phyloP scores from a whole-genome alignment of 176 grass and related monocot species.

The Raddia distichophylla region DNA sequence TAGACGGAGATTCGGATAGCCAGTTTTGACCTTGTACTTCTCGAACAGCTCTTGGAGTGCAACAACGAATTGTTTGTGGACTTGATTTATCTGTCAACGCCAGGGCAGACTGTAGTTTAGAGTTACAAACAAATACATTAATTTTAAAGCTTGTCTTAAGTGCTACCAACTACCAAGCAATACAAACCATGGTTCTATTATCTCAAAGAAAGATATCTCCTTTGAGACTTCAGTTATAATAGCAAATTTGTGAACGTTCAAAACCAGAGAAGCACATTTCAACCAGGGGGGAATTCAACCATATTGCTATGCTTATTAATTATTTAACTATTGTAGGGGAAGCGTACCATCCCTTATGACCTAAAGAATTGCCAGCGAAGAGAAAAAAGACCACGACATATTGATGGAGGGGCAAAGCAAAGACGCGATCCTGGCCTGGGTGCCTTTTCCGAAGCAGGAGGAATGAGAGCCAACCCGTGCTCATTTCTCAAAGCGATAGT shows the following conservation, averaged over 20 bases:
- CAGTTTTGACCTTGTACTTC: slow-evolving; percentile 73
- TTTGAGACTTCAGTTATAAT: background rate
- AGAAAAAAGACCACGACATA: too few species aligned
- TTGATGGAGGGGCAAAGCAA: too few species aligned
- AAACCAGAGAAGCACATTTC: background rate
- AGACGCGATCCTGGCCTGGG: too few species aligned
- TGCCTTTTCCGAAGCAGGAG: too few species aligned
- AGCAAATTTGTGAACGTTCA: slow-evolving; percentile 2
- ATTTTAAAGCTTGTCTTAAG: background rate
- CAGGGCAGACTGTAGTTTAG: slow-evolving; percentile 25
- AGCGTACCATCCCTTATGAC: too few species aligned
- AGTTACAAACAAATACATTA: background rate
- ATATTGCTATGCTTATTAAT: too few species aligned
- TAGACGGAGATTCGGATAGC: slow-evolving; percentile 64
- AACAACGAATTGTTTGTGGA: slow-evolving; percentile 61
- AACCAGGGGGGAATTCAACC: background rate
- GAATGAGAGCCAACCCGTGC: too few species aligned
- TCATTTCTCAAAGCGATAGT: too few species aligned
- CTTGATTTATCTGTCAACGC: slow-evolving; percentile 67
- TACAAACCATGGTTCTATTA: background rate
- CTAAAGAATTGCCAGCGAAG: too few species aligned
- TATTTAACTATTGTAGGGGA: too few species aligned
- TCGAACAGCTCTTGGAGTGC: slow-evolving; percentile 73
- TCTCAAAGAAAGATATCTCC: background rate
- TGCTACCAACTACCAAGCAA: background rate